phyloP scores from a whole-genome alignment of 2,329 filamentous ascomycete species.

The Paraphoma chrysanthemicola region DNA sequence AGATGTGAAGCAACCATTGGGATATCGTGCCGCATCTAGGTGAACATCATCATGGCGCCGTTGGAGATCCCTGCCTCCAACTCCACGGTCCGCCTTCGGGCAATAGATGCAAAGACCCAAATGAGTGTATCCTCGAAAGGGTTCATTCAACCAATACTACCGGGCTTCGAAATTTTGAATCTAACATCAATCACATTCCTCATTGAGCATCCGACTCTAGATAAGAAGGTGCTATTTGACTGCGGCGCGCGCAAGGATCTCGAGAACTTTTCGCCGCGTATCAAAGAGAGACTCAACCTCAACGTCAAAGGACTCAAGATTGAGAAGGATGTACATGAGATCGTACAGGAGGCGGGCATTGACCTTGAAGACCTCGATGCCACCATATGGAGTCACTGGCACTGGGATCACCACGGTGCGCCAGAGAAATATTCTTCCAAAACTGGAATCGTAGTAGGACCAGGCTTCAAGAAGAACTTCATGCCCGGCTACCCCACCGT shows the following conservation, averaged over 20 bases:
- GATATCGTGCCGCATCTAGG: neutral
- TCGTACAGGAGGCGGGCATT: slow-evolving; percentile 26
- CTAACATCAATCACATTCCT: slow-evolving; percentile 17
- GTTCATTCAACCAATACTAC: slow-evolving; percentile 16
- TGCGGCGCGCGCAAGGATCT: slow-evolving; percentile 21
- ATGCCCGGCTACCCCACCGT: slow-evolving; percentile 56
- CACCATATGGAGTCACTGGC: slow-evolving; percentile 53
- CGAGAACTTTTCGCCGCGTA: slow-evolving; percentile 17
- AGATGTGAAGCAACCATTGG: too few relatives aligned
- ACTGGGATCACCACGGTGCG: slow-evolving; percentile 61
- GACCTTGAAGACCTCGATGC: slow-evolving; percentile 40
- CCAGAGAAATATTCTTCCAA: slow-evolving; percentile 52
- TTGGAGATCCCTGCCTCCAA: slow-evolving; percentile 10
- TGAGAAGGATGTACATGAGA: slow-evolving; percentile 23
- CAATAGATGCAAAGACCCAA: slow-evolving; percentile 19
- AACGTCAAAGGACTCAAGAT: slow-evolving; percentile 19
- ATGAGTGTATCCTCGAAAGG: slow-evolving; percentile 17
- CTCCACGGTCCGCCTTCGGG: slow-evolving; percentile 10
- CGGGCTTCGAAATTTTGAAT: slow-evolving; percentile 14
- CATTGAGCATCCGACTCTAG: slow-evolving; percentile 5
- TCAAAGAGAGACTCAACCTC: slow-evolving; percentile 16
- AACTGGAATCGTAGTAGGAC: slow-evolving; percentile 60
- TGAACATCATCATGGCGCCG: slow-evolving; percentile 3
- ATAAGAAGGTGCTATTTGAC: slow-evolving; percentile 20
- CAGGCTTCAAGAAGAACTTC: slow-evolving; percentile 56